Evolutionary conservation across 441 rosid species (phyloP).

Genomic region (Manihot esculenta): DNA sequence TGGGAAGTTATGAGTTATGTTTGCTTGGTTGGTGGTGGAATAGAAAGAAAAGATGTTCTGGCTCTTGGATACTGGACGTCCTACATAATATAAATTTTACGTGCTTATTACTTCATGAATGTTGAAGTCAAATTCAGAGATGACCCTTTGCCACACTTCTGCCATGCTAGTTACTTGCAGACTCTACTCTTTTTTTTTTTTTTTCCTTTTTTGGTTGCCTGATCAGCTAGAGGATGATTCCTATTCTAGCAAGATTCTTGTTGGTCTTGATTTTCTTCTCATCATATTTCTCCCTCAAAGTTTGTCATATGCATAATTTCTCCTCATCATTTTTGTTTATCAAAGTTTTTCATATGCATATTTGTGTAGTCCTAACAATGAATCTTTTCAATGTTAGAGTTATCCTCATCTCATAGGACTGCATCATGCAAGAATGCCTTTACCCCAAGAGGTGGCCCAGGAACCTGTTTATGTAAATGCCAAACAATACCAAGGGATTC

Average conservation of each 20-base stretch:
- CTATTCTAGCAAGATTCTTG: neutral
- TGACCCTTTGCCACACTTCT: neutral
- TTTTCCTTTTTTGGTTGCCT: neutral
- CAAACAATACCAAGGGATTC: slow-evolving; percentile 85
- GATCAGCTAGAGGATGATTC: neutral
- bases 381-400: slow-evolving; percentile 46
- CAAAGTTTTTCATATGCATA: neutral
- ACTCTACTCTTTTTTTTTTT: neutral
- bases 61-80: neutral
- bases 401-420: slow-evolving; percentile 70
- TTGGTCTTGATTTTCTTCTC: neutral
- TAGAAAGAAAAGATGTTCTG: neutral
- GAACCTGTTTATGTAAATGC: slow-evolving; percentile 97
- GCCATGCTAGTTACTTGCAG: neutral
- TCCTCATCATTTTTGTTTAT: too few relatives aligned
- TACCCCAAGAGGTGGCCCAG: slow-evolving; percentile 81
- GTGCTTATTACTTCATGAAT: too few relatives aligned
- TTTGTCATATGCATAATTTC: neutral
- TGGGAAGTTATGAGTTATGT: neutral
- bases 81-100: neutral
- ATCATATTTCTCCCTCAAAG: too few relatives aligned
- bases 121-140: too few relatives aligned
- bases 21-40: neutral
- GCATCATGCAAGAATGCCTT: slow-evolving; percentile 82
- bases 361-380: neutral